phyloP scores from a whole-genome alignment of 2,329 filamentous ascomycete genomes.

The Alternaria arborescens region DNA sequence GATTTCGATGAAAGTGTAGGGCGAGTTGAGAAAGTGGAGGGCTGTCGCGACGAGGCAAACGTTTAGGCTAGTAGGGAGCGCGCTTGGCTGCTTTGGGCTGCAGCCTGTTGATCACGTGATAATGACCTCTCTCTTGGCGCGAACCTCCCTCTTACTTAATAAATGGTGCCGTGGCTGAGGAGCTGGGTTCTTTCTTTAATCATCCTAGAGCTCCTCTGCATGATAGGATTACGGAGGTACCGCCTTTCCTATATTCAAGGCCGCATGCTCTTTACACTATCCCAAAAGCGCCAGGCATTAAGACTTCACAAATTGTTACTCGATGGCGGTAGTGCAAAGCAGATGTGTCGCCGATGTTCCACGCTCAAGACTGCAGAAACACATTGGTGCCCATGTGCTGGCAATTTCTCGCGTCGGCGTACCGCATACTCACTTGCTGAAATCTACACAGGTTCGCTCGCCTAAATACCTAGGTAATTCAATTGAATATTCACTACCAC shows the following conservation, averaged over 20 bases:
- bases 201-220: background rate
- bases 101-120: conserved; percentile 2
- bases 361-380: too few species aligned
- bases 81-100: conserved; percentile 13
- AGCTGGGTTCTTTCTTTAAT: background rate
- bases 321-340: background rate
- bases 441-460: background rate
- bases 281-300: background rate
- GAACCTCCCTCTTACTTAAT: background rate
- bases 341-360: background rate
- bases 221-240: too few species aligned
- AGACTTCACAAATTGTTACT: background rate
- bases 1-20: conserved; percentile 5
- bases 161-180: background rate
- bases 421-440: background rate
- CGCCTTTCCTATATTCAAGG: background rate
- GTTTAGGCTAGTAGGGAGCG: conserved; percentile 13
- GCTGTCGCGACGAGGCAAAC: conserved; percentile 17
- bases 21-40: conserved; percentile 20
- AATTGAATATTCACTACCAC: background rate
- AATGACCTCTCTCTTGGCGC: background rate
- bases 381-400: too few species aligned
- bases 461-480: background rate
- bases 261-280: background rate
- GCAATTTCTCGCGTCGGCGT: background rate